Percentiles rank a stretch among this genome's conserved stretches.
phyloP scores from a whole-genome alignment of 306 rosid genomes.

The Echinosophora koreensis region DNA sequence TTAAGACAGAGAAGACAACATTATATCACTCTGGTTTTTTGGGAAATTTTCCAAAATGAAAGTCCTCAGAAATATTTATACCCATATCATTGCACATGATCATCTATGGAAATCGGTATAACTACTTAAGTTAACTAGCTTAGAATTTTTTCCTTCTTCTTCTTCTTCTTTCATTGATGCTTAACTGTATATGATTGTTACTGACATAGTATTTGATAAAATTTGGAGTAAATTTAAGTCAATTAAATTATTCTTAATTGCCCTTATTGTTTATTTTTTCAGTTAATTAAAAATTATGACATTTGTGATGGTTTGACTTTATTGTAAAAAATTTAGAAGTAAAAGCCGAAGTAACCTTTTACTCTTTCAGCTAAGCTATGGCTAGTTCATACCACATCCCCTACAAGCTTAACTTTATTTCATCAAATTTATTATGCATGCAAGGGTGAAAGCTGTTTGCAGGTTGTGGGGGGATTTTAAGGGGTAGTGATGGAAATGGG shows the following conservation, averaged over 20 bases:
- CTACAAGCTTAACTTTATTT: background rate
- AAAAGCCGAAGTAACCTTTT: background rate
- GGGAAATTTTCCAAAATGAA: background rate
- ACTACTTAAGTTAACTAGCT: background rate
- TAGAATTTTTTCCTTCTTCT: background rate
- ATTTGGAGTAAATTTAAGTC: constrained; percentile 4
- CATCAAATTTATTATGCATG: background rate
- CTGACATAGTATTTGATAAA: background rate
- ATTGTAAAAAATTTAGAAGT: background rate
- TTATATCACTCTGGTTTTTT: background rate
- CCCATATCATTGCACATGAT: background rate
- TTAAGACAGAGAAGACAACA: background rate
- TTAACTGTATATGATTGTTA: background rate
- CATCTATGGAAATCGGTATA: background rate
- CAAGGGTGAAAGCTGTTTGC: background rate
- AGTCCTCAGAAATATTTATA: background rate
- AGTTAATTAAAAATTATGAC: background rate
- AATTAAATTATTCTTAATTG: background rate
- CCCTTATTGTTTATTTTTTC: constrained; percentile 2
- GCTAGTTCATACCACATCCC: background rate
- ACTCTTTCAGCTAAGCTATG: background rate
- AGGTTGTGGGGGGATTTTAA: too few relatives aligned
- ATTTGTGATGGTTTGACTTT: background rate
- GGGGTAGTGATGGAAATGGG: too few relatives aligned
- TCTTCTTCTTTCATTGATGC: background rate